Base-by-base conservation (phyloP, 1,284 basidiomycete genomes). In the Trichosporon inkin region DNA sequence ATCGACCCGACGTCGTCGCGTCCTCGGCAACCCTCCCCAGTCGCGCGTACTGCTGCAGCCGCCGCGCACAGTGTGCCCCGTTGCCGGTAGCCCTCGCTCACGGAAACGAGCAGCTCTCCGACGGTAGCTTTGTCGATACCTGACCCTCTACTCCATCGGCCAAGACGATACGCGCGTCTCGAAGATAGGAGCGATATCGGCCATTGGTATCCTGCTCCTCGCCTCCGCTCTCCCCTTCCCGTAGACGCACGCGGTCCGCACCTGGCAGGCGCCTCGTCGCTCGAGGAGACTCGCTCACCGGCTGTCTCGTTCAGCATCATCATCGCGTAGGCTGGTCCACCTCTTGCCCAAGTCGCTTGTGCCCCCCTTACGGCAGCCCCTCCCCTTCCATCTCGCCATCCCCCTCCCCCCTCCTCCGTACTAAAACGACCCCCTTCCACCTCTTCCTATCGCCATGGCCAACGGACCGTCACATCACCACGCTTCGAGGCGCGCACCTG, bases 281-380 rank as follows among this genome's bases (percentile, higher is more conserved):
- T 24, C 22, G 19, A n/a, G 7, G 14, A 49, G 44, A 49, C 22
- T 17, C 7, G 24, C 24, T 14, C 44, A 3, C 24, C 10, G 22
- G 44, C 44, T 28, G 22, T 49, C 44, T 49, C n/a, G 44, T 49
- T 49, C 14, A 49, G 44, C 44, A 22, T 49, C 44, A 28, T 22
- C 24, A 22, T 49, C 44, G 44, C 28, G 22, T 49, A 32, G 28
- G 44, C 44, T 22, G 24, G 44, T 49, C 44, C 28, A n/a, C 44
- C 44, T 32, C 44, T 32, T 22, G 28, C 8, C 28, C 40, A 14
- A 28, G 44, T 49, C n/a, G 44, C 44, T 49, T 49, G 44, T 49
- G 4, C 44, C 44, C 44, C n/a, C 28, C 28, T 49, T 49, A 49
- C 44, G 44, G 24, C 44, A 49, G 28, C 44, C 44, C 22, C 44